Evolutionary conservation across 2,329 filamentous ascomycete genomes (phyloP), one percentile per base, ranked within the genome.

Genomic region (Pyrenophora graminea): DNA sequence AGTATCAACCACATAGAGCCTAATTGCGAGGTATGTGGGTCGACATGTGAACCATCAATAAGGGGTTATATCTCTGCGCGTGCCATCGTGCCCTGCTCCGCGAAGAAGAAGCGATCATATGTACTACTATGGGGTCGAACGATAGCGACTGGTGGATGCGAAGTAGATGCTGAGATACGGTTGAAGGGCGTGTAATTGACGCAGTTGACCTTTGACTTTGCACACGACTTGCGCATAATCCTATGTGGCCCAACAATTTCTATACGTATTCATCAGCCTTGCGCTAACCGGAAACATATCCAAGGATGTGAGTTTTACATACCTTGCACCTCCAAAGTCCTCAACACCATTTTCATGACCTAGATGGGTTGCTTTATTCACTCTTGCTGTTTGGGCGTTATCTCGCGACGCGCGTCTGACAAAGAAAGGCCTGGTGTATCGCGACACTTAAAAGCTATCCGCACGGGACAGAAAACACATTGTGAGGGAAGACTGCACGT

Each of bases 191-290:
- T 39, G 25, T 18, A 37, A 34, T 33, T 15, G 27, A 34, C 34
- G 27, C 32, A 40, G 3, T 37, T 19, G 15, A 30, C 34, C 25
- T 37, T 38, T 27, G 17, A 36, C 34, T 23, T 39, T 9, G 39
- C 25, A 39, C 19, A 30, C 2, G 34, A 39, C 25, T 47, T 39
- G 43, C 39, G 42, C 21, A 45, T 19, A 34, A 36, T 10, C 15
- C 7, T 36, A 19, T 36, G 27, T 30, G 9, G 10, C 27, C 27
- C 10, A 12, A 37, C 19, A 17, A 27, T 25, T 37, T 33, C 39
- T 55, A 25, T 19, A 38, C 39, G 15, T 27, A 19, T 52, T 21
- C 1, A 51, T 55, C 48, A 51, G 52, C 33, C 32, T 15, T 37
- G 17, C n/a, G 25, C 49, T 38, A 15, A 37, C 12, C 27, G 41